Base-by-base conservation (phyloP, 140 eudicot genomes). In the Oenanthe javanica region DNA sequence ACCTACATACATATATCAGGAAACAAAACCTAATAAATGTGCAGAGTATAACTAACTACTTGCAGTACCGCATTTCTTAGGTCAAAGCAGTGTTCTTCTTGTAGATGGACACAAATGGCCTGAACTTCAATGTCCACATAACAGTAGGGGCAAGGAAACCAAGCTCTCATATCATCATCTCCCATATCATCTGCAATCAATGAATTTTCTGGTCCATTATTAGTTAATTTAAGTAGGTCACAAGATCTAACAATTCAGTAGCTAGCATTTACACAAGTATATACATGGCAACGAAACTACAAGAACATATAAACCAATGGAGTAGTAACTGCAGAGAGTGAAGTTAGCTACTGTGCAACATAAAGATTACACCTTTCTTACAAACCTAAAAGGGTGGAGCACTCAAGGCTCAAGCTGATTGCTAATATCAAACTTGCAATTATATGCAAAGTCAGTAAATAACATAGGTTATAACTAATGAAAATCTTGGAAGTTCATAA, bases 81-180 rank as follows among this genome's bases (percentile, higher is more conserved):
- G 83, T 89, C 89, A 61, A 94, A 94, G 86, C 97, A 94, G 55
- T 94, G 98, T 77, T 94, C 98, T 85, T 86, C 97, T 85, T 86
- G 96, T 76, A 91, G 85, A 88, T 93, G 97, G 51, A 83, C 78
- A 82, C 97, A 92, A 61, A 94, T 87, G 71, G 87, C 81, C 18
- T 83, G 86, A 50, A 94, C 80, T 84, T 90, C 98, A 54, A 89
- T 89, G 67, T 94, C 98, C 31, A 94, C 86, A 72, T 90, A 94
- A 81, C 98, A 92, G 83, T 90, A 94, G 76, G 98, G 98, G 81
- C 98, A 94, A 46, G 96, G 96, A 79, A 92, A 89, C 93, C 93
- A 94, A 46, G 92, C 95, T 85, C 91, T 89, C 77, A 88, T 86
- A 80, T 94, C 96, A 76, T 91, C 96, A 43, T 86, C 93, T 45